Conservation (phyloP, 768 basidiomycete genomes). For the Auriculariales sp. region DNA sequence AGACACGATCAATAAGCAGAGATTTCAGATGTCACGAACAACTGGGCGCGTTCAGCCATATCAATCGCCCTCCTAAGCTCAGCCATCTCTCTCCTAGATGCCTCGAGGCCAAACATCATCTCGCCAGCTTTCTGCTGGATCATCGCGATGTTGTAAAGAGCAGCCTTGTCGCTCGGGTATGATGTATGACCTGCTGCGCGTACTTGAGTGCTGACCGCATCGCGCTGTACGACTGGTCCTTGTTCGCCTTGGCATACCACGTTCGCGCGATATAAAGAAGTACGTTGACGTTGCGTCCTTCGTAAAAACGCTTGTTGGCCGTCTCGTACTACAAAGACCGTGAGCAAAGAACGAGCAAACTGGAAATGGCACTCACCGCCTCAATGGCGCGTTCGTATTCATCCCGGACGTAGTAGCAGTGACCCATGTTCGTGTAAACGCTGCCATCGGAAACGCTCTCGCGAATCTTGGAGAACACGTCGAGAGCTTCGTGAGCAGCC, state of each 20-base stretch:
- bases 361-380: slow-evolving; percentile 38
- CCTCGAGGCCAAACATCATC: slow-evolving; percentile 59
- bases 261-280: slow-evolving; percentile 80
- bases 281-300: slow-evolving; percentile 57
- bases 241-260: slow-evolving; percentile 89
- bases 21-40: slow-evolving; percentile 30
- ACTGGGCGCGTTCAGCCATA: slow-evolving; percentile 75
- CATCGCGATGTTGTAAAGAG: slow-evolving; percentile 93
- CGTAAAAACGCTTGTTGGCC: slow-evolving; percentile 66
- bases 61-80: slow-evolving; percentile 68
- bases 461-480: slow-evolving; percentile 79
- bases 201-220: slow-evolving; percentile 79
- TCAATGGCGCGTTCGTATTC: slow-evolving; percentile 95
- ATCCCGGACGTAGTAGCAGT: slow-evolving; percentile 84
- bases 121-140: slow-evolving; percentile 95
- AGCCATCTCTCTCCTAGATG: slow-evolving; percentile 63
- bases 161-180: slow-evolving; percentile 79
- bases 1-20: not conserved
- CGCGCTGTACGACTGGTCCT: slow-evolving; percentile 67
- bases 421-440: slow-evolving; percentile 92
- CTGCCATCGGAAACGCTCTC: slow-evolving; percentile 73
- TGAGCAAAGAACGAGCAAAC: not conserved
- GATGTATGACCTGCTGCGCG: slow-evolving; percentile 63
- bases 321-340: slow-evolving; percentile 62
- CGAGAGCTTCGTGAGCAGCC: slow-evolving; percentile 77